Conservation (phyloP, 1,284 basidiomycete genomes). For the Boletellus dicymbophilus region DNA sequence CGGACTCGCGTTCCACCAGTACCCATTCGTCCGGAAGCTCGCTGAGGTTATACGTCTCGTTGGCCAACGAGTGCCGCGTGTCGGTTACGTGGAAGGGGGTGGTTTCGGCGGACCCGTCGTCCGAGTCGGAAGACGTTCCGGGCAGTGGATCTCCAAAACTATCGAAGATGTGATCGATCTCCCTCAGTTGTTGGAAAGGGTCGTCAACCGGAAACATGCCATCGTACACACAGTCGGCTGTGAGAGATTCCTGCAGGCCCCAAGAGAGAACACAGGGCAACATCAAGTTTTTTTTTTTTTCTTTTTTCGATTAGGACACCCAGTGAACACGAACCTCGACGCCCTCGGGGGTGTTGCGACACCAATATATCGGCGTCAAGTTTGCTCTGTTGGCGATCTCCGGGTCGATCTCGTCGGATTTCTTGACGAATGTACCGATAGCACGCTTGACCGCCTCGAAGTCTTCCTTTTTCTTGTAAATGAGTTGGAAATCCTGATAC, state of each 20-base stretch:
- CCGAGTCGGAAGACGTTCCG: background rate
- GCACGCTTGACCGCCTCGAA: conserved; percentile 9
- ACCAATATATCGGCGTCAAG: conserved; percentile 11
- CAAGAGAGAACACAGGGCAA: background rate
- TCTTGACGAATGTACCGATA: conserved; percentile 7
- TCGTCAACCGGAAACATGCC: background rate
- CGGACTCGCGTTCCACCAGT: background rate
- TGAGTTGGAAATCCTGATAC: background rate
- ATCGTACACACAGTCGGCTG: conserved; percentile 11
- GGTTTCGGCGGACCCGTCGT: background rate
- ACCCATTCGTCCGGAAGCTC: conserved; percentile 1
- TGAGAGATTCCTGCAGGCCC: background rate
- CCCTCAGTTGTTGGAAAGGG: conserved; percentile 7
- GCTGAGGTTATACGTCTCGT: conserved; percentile 2
- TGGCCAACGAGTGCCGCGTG: background rate
- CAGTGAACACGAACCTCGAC: conserved; percentile 2
- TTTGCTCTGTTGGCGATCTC: conserved; percentile 10
- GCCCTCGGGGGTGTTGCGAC: conserved; percentile 1
- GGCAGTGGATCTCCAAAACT: conserved; percentile 2
- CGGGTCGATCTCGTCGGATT: too few species aligned
- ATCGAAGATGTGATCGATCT: background rate
- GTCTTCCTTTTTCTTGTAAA: background rate
- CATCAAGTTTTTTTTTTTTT: background rate
- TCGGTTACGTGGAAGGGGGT: conserved; percentile 3
- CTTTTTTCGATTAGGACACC: background rate